Evolutionary conservation across 805 yeast species (phyloP), one percentile per base, ranked within the genome.

Genomic region (Schwanniomyces polymorphus): DNA sequence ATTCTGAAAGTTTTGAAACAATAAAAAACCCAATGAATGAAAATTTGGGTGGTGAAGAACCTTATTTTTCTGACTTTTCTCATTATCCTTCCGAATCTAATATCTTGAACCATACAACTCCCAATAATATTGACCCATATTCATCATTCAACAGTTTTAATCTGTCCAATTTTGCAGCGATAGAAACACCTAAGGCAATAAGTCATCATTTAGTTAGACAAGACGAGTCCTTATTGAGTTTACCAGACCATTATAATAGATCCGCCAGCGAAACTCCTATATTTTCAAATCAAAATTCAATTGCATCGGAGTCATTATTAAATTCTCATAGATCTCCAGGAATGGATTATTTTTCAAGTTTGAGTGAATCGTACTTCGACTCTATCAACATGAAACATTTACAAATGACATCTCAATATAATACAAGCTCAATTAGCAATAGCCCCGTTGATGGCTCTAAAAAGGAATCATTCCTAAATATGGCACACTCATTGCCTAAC

Each of bases 151-250:
- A 46, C 42, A 18, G 55, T 53, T 3, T 59, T 5, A 56, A 48
- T 17, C 48, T 11, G 16, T 21, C 39, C 2, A n/a, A 37, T 37
- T 18, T 37, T 3, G 14, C 9, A 4, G 39, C 16, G n/a, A 12
- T 37, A n/a, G 27, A 18, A 6, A 21, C 39, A 5, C 25, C 39
- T 11, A 37, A 5, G 5, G 9, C 7, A 5, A 12, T 17, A 8
- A 18, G 35, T 5, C 7, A 18, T 31, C 27, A 37, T 37, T 14
- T 62, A 34, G 44, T 55, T 11, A 47, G 67, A 14, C 63, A 65
- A 26, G 65, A 65, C 17, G 52, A 55, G 28, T 67, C 73, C 14
- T 46, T 65, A 8, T 57, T 64, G 10, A 64, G 68, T 40, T 60
- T 68, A 23, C 67, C 67, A 1, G 73, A 68, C 42, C 62, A 59